These are phyloP conservation scores for Clitoria ternatea DNA, from an alignment of 306 rosid genomes.

Conservation along the genomic window DNA sequence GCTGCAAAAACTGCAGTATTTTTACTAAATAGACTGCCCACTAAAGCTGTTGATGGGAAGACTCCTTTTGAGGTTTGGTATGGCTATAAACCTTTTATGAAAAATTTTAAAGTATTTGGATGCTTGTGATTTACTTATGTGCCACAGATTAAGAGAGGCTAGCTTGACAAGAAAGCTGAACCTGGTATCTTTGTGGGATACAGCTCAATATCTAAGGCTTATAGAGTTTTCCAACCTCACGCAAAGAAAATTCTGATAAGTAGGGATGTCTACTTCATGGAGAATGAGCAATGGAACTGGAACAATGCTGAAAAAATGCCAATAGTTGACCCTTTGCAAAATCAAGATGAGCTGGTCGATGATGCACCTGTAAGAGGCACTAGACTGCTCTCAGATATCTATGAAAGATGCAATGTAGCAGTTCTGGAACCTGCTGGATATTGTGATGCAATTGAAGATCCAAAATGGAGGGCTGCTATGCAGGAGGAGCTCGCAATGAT, in stretches of 20 bases:
- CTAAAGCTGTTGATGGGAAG: background rate
- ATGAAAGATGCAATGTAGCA: background rate
- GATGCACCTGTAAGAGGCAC: too few relatives aligned
- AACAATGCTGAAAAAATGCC: too few relatives aligned
- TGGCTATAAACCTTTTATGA: background rate
- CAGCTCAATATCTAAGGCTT: background rate
- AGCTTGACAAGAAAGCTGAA: background rate
- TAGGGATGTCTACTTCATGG: background rate
- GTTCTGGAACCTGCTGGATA: background rate
- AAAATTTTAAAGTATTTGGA: background rate
- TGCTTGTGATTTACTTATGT: background rate
- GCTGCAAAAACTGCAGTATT: background rate
- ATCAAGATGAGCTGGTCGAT: too few relatives aligned
- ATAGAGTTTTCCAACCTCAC: background rate
- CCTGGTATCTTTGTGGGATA: background rate
- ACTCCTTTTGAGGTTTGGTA: background rate
- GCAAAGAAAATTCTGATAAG: too few relatives aligned
- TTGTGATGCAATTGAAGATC: background rate
- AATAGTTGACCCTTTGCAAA: too few relatives aligned
- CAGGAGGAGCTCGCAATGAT: background rate
- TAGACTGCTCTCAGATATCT: too few relatives aligned
- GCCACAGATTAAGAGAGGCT: background rate
- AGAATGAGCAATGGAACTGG: too few relatives aligned
- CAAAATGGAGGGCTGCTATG: background rate
- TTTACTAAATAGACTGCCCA: background rate